Percentiles rank a stretch among this genome's conserved stretches.
These are phyloP conservation scores for Lunasporangiospora selenospora DNA, from an alignment of 192 early-diverging fungal species.

Conservation along the genomic window DNA sequence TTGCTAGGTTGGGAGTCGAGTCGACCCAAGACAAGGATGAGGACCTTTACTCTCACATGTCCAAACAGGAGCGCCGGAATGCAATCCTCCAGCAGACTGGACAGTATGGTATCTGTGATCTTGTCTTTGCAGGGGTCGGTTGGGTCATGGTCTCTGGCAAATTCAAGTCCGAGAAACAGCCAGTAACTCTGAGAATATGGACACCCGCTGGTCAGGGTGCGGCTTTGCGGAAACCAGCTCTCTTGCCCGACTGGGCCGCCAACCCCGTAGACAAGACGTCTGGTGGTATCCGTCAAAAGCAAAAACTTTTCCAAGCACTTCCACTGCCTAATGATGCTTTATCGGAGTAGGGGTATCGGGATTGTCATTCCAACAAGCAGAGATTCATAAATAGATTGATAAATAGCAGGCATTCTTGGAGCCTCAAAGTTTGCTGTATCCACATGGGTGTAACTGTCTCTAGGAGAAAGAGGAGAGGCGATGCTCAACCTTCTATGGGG, in stretches of 20 bases:
- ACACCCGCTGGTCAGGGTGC: conserved; percentile 33
- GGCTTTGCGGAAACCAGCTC: conserved; percentile 9
- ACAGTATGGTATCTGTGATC: conserved; percentile 36
- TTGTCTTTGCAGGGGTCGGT: conserved; percentile 42
- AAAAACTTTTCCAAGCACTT: conserved; percentile 21
- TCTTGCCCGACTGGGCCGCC: conserved; percentile 33
- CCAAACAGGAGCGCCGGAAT: conserved; percentile 5
- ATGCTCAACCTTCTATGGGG: neutral
- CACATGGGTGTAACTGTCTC: neutral
- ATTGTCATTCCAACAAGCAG: neutral
- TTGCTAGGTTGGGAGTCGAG: neutral
- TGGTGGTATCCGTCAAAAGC: conserved; percentile 34
- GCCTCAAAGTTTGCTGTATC: too few species aligned
- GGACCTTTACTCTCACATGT: neutral
- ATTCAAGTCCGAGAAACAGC: conserved; percentile 9
- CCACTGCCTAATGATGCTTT: neutral
- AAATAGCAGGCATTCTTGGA: too few species aligned
- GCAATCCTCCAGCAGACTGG: conserved; percentile 9
- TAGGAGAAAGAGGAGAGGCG: neutral
- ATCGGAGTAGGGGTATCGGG: neutral
- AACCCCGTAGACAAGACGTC: conserved; percentile 35
- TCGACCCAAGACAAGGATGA: neutral
- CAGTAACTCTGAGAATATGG: conserved; percentile 27
- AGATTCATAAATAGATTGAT: neutral
- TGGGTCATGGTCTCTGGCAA: conserved; percentile 48